Conservation (phyloP, 176 grass and related monocot genomes). For the Phoenix roebelenii region DNA sequence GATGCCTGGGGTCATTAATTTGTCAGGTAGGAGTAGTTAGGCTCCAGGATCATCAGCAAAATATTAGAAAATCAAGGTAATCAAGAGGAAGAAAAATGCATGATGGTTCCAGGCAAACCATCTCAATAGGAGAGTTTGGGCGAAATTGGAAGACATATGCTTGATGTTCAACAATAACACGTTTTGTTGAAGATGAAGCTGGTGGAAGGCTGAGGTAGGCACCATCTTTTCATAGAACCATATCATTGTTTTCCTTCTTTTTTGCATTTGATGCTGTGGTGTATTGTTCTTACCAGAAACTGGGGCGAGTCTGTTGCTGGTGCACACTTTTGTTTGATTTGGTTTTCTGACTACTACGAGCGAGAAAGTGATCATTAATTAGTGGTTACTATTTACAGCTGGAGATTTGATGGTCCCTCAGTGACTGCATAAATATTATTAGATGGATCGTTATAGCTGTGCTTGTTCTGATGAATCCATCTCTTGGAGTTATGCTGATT, state of each 20-base stretch:
- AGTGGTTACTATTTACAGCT: conserved; percentile 28
- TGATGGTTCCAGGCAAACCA: background rate
- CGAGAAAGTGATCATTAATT: conserved; percentile 28
- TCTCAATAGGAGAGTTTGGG: background rate
- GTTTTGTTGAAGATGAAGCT: conserved; percentile 51
- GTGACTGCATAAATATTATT: conserved; percentile 26
- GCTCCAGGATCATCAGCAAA: too few species aligned
- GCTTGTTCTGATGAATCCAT: conserved; percentile 37
- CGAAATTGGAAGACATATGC: background rate
- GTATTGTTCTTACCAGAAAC: conserved; percentile 72
- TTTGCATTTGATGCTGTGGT: conserved; percentile 60
- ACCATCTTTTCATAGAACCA: conserved; percentile 7
- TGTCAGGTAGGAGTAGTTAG: too few species aligned
- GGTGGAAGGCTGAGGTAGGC: conserved; percentile 51
- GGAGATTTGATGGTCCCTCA: conserved; percentile 19
- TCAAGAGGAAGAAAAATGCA: background rate
- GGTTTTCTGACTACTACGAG: conserved; percentile 32
- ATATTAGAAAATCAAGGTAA: background rate
- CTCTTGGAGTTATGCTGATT: conserved; percentile 45
- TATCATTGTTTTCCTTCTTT: conserved; percentile 5
- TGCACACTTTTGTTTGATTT: conserved; percentile 36
- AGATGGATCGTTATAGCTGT: conserved; percentile 15
- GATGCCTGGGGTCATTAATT: too few species aligned
- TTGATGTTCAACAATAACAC: conserved; percentile 6
- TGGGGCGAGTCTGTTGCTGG: conserved; percentile 37